These are phyloP conservation scores for Sclerospora graminicola DNA, from an alignment of 352 stramenopile species.

Conservation along the genomic window DNA sequence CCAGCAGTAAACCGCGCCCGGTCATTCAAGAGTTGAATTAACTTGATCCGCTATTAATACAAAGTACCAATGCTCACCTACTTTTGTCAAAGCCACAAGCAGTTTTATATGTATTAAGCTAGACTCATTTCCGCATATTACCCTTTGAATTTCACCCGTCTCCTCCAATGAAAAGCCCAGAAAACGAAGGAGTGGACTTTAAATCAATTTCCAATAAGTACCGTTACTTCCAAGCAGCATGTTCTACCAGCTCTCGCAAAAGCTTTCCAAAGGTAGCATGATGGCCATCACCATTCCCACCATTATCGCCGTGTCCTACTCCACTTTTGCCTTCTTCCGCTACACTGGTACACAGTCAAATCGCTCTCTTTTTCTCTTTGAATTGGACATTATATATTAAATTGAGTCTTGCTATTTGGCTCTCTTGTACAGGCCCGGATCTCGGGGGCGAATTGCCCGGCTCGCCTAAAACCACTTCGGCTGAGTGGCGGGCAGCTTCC, in stretches of 20 bases:
- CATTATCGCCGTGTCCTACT: constrained; percentile 32
- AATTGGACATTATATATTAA: no score
- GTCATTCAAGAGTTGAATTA: constrained; percentile 75
- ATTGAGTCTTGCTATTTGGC: neutral
- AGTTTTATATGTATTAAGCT: constrained; percentile 2
- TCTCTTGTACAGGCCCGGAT: constrained; percentile 35
- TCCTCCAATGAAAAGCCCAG: no score
- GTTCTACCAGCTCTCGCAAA: constrained; percentile 60
- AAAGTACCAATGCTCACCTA: neutral
- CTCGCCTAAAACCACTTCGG: constrained; percentile 56
- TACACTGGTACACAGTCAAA: constrained; percentile 40
- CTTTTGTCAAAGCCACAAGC: constrained; percentile 10
- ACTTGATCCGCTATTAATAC: constrained; percentile 1
- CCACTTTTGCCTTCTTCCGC: constrained; percentile 37
- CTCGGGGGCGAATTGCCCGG: constrained; percentile 38
- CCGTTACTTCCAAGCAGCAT: no score
- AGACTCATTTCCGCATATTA: constrained; percentile 9
- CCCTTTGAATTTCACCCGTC: constrained; percentile 15
- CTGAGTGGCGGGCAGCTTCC: constrained; percentile 65
- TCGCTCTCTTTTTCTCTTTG: neutral
- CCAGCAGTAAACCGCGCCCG: constrained; percentile 30
- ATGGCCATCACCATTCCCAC: constrained; percentile 36
- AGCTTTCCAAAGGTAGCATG: constrained; percentile 50
- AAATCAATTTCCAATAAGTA: no score
- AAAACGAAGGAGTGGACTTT: no score